Conservation (phyloP, 345 rosid genomes). For the Citrus unshiu region DNA sequence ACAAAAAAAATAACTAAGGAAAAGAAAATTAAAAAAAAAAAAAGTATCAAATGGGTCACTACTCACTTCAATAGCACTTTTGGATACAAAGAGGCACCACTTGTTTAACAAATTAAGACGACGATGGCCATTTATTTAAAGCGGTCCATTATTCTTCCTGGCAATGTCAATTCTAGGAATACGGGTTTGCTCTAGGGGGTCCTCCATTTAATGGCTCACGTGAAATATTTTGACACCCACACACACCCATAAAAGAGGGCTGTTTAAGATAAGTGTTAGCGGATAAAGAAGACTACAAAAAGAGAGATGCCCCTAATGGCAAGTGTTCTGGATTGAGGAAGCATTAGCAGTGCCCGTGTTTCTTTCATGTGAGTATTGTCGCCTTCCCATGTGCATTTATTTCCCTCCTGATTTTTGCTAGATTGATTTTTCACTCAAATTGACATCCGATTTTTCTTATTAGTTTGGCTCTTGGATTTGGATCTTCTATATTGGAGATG, state of each 20-base stretch:
- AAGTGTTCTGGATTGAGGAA: conserved; percentile 6
- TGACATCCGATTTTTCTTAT: background rate
- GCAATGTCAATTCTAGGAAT: background rate
- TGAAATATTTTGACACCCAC: background rate
- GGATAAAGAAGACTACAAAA: background rate
- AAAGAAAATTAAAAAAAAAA: background rate
- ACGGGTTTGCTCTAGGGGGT: background rate
- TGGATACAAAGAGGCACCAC: background rate
- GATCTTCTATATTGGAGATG: background rate
- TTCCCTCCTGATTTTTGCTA: background rate
- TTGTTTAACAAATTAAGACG: background rate
- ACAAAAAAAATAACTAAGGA: background rate
- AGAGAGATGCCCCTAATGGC: background rate
- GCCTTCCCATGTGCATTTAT: conserved; percentile 38
- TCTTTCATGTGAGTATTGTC: conserved; percentile 33
- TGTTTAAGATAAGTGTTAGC: background rate
- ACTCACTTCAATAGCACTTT: background rate
- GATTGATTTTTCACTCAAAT: background rate
- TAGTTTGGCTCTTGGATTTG: background rate
- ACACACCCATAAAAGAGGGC: too few species aligned
- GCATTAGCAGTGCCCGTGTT: conserved; percentile 23
- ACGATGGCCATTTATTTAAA: background rate
- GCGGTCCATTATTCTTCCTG: background rate
- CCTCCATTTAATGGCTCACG: background rate
- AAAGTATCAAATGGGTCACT: background rate